A percentile compares a stretch with the other conserved stretches of the same genome.
Evolutionary conservation across 768 basidiomycete species (phyloP).

Genomic region (Collybia sordida): DNA sequence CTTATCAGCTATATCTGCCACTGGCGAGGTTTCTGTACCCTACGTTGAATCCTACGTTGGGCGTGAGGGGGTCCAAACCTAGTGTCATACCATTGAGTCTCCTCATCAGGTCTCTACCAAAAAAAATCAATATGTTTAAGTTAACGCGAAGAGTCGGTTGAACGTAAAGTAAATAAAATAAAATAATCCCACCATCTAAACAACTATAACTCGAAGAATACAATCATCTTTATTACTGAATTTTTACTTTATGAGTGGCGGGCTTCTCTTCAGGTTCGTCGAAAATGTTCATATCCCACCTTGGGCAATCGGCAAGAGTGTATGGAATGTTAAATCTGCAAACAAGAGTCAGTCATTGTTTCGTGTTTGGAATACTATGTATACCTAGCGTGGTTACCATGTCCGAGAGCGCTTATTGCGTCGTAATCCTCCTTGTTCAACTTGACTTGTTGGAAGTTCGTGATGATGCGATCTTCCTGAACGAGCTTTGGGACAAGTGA

Average conservation of each 20-base stretch:
- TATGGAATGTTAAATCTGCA: constrained; percentile 64
- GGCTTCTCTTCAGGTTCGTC: constrained; percentile 56
- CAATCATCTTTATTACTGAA: constrained; percentile 14
- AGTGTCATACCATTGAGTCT: too few relatives aligned
- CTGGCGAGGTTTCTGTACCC: too few relatives aligned
- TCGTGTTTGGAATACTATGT: neutral
- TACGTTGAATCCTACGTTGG: too few relatives aligned
- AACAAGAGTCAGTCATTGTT: neutral
- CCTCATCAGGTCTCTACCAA: too few relatives aligned
- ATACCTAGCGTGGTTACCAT: constrained; percentile 42
- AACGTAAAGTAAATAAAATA: too few relatives aligned
- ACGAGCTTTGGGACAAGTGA: constrained; percentile 87
- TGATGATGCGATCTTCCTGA: constrained; percentile 63
- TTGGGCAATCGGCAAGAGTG: constrained; percentile 44
- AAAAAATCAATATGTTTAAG: too few relatives aligned
- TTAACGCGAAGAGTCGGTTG: too few relatives aligned
- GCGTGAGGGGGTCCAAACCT: too few relatives aligned
- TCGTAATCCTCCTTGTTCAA: constrained; percentile 68
- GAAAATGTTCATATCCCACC: constrained; percentile 76
- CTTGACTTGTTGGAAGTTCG: constrained; percentile 76
- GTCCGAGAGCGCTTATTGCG: constrained; percentile 49
- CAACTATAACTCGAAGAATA: too few relatives aligned
- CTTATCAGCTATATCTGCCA: too few relatives aligned
- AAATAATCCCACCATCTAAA: too few relatives aligned
- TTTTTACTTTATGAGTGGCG: constrained; percentile 32